Conservation (phyloP, 2,329 filamentous ascomycete species). For the Pestalotiopsis sp. region DNA sequence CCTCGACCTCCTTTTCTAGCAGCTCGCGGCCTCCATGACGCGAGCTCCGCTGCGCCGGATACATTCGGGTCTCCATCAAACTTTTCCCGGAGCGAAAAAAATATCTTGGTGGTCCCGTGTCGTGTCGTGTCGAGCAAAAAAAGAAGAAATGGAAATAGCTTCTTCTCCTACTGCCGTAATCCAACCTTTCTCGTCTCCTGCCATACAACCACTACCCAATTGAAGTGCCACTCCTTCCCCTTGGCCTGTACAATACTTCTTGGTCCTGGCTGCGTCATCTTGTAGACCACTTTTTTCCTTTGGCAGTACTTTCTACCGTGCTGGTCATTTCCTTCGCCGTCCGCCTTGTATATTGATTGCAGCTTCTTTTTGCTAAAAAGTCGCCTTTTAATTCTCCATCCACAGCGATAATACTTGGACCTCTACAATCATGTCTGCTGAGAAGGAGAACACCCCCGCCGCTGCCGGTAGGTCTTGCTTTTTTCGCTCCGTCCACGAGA, state of each 20-base stretch:
- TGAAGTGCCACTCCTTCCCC: conserved; percentile 26
- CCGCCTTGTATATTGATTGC: conserved; percentile 14
- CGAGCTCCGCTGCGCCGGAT: conserved; percentile 6
- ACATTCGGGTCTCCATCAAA: conserved; percentile 8
- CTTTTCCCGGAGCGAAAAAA: conserved; percentile 10
- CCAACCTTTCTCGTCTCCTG: conserved; percentile 12
- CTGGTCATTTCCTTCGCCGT: conserved; percentile 8
- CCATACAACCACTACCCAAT: conserved; percentile 15
- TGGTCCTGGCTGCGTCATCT: conserved; percentile 21
- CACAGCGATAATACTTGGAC: not conserved
- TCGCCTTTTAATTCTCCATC: not conserved
- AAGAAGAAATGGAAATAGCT: conserved; percentile 8
- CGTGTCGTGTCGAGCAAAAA: not conserved
- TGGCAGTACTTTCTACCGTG: conserved; percentile 9
- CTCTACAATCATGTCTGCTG: conserved; percentile 28
- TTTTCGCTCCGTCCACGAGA: not conserved
- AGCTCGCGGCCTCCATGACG: conserved; percentile 1
- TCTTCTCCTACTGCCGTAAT: conserved; percentile 8
- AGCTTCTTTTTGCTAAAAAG: not conserved
- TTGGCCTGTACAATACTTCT: conserved; percentile 30
- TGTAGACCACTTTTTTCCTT: conserved; percentile 18
- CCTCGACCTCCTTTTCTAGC: not conserved
- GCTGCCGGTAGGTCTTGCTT: conserved; percentile 23
- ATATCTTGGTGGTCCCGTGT: conserved; percentile 4
- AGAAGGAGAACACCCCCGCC: conserved; percentile 24